phyloP scores from a whole-genome alignment of 1,284 basidiomycete species.

The Tremellales sp. region DNA sequence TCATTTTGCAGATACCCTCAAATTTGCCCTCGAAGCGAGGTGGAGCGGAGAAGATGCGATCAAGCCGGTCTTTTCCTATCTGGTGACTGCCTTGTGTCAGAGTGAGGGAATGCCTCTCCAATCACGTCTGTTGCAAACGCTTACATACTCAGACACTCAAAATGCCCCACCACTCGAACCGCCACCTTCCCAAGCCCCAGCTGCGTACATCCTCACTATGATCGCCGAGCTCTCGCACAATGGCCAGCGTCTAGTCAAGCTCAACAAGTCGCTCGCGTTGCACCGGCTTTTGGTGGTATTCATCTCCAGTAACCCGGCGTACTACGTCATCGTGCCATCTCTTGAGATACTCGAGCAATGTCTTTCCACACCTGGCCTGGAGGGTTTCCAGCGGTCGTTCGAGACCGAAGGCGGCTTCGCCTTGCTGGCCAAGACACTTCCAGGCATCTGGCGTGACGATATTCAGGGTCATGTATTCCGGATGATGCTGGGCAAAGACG shows the following conservation, averaged over 20 bases:
- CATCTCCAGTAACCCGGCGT: constrained; percentile 43
- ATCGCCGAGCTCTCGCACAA: constrained; percentile 32
- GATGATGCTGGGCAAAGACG: constrained; percentile 24
- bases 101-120: constrained; percentile 49
- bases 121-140: constrained; percentile 1
- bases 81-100: constrained; percentile 75
- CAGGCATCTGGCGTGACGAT: constrained; percentile 32
- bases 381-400: constrained; percentile 44
- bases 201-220: constrained; percentile 33
- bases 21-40: constrained; percentile 27
- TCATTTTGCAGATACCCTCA: constrained; percentile 22
- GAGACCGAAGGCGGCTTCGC: constrained; percentile 46
- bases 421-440: constrained; percentile 34
- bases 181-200: constrained; percentile 32
- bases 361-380: constrained; percentile 31
- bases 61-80: constrained; percentile 77
- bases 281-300: constrained; percentile 48
- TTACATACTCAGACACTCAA: constrained; percentile 10
- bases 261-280: constrained; percentile 42
- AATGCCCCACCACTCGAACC: constrained; percentile 19
- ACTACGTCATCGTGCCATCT: constrained; percentile 39
- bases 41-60: constrained; percentile 54
- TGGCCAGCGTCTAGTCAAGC: constrained; percentile 35
- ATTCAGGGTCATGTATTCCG: constrained; percentile 32
- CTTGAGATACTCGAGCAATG: constrained; percentile 38